Conservation (phyloP, 1,139 yeast genomes). For the Suhomyces anneliseae region DNA sequence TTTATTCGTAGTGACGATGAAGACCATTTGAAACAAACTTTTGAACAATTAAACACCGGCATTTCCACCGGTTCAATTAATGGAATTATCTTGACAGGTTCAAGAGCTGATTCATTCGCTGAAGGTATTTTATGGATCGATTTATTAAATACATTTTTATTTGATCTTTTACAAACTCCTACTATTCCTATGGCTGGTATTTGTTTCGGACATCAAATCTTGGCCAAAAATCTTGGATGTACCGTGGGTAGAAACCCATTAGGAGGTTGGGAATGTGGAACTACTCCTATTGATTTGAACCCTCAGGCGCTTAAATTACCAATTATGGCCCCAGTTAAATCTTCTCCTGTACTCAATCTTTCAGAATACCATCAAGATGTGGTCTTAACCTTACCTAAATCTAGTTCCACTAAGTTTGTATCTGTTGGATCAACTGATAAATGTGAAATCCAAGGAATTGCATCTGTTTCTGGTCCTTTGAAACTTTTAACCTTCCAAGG, state of each 20-base stretch:
- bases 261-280: slow-evolving; percentile 75
- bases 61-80: slow-evolving; percentile 35
- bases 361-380: slow-evolving; percentile 58
- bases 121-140: slow-evolving; percentile 52
- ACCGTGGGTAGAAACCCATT: slow-evolving; percentile 52
- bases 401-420: slow-evolving; percentile 23
- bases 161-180: slow-evolving; percentile 14
- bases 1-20: slow-evolving; percentile 29
- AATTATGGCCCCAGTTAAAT: slow-evolving; percentile 30
- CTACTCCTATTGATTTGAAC: slow-evolving; percentile 51
- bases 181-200: slow-evolving; percentile 57
- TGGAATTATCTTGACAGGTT: slow-evolving; percentile 65
- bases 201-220: slow-evolving; percentile 86
- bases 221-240: slow-evolving; percentile 65
- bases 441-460: slow-evolving; percentile 63
- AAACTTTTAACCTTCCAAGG: slow-evolving; percentile 75
- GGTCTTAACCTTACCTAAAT: slow-evolving; percentile 46
- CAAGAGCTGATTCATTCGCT: slow-evolving; percentile 60
- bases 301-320: slow-evolving; percentile 12
- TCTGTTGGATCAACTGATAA: slow-evolving; percentile 53
- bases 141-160: slow-evolving; percentile 45
- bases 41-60: slow-evolving; percentile 19
- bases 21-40: slow-evolving; percentile 15
- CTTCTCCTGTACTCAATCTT: slow-evolving; percentile 28
- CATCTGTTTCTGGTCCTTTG: slow-evolving; percentile 43